phyloP scores from a whole-genome alignment of 2,329 filamentous ascomycete species.

The Aspergillus fischeri region DNA sequence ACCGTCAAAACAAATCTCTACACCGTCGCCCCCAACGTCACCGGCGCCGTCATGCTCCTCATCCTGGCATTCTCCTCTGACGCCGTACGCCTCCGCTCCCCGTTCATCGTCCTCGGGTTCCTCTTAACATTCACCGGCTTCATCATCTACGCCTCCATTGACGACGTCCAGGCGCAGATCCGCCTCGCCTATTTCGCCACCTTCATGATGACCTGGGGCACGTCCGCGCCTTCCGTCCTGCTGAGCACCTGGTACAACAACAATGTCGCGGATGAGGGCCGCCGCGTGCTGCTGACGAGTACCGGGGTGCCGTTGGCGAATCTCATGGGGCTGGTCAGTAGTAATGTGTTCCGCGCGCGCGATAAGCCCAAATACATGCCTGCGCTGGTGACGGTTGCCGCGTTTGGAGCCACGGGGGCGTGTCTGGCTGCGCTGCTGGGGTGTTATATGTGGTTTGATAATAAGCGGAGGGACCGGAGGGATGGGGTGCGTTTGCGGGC shows the following conservation, averaged over 20 bases:
- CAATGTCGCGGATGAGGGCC: slow-evolving; percentile 73
- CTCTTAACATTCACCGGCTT: slow-evolving; percentile 71
- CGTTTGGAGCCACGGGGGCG: slow-evolving; percentile 54
- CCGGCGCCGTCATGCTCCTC: slow-evolving; percentile 67
- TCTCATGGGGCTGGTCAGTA: slow-evolving; percentile 67
- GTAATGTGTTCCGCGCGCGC: slow-evolving; percentile 62
- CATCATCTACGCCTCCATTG: slow-evolving; percentile 70
- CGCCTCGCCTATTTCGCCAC: slow-evolving; percentile 69
- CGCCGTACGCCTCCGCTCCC: slow-evolving; percentile 61
- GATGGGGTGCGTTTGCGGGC: slow-evolving; percentile 56
- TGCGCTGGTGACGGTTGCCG: slow-evolving; percentile 56
- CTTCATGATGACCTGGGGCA: slow-evolving; percentile 83
- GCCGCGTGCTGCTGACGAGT: slow-evolving; percentile 65
- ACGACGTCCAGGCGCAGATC: slow-evolving; percentile 57
- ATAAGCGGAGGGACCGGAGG: slow-evolving; percentile 54
- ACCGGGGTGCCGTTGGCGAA: slow-evolving; percentile 73
- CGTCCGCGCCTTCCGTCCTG: slow-evolving; percentile 68
- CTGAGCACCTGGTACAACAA: slow-evolving; percentile 71
- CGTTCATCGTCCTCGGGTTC: slow-evolving; percentile 71
- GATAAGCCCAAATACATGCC: slow-evolving; percentile 65
- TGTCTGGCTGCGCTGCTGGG: slow-evolving; percentile 55
- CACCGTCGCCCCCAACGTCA: slow-evolving; percentile 75
- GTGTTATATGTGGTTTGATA: slow-evolving; percentile 62
- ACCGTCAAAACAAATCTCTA: slow-evolving; percentile 71
- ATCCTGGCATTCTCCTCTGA: slow-evolving; percentile 70